Evolutionary conservation across 805 yeast genomes (phyloP).

Genomic region (Saccharomyces cerevisiae): DNA sequence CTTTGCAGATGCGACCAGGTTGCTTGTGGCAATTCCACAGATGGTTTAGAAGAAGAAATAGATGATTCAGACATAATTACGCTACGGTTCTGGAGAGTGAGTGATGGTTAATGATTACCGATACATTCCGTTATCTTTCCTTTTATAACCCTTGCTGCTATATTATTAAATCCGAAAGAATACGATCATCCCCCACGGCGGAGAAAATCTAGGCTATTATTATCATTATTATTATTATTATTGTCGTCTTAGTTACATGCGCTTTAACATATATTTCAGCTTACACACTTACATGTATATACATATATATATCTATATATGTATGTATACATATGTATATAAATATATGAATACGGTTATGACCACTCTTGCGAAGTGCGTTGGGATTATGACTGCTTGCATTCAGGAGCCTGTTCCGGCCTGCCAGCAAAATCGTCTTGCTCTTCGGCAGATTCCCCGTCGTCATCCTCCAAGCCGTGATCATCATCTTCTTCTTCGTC

Average conservation of each 20-base stretch:
- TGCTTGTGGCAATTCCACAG: not conserved
- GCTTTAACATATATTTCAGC: too few species aligned
- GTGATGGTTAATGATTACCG: not conserved
- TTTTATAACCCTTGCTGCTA: not conserved
- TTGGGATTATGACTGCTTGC: slow-evolving; percentile 50
- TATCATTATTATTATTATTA: too few species aligned
- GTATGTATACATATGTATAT: not conserved
- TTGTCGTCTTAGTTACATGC: too few species aligned
- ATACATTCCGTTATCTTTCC: not conserved
- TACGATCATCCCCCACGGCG: not conserved
- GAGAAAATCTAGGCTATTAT: not conserved
- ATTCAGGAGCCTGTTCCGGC: slow-evolving; percentile 64
- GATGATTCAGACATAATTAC: not conserved
- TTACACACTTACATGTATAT: too few species aligned
- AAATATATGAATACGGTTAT: not conserved
- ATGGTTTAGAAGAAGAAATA: not conserved
- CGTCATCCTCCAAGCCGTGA: slow-evolving; percentile 49
- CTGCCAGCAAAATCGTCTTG: slow-evolving; percentile 35
- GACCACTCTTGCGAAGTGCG: not conserved
- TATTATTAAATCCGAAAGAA: not conserved
- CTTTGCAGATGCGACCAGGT: slow-evolving; percentile 1
- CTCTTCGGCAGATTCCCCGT: slow-evolving; percentile 31
- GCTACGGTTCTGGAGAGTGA: not conserved
- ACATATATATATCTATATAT: too few species aligned
- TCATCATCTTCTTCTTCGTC: slow-evolving; percentile 60